Percentiles rank a stretch among this genome's conserved stretches.
These are phyloP conservation scores for Antitrichia curtipendula DNA, from an alignment of 225 moss, liverwort and hornwort genomes.

Conservation along the genomic window DNA sequence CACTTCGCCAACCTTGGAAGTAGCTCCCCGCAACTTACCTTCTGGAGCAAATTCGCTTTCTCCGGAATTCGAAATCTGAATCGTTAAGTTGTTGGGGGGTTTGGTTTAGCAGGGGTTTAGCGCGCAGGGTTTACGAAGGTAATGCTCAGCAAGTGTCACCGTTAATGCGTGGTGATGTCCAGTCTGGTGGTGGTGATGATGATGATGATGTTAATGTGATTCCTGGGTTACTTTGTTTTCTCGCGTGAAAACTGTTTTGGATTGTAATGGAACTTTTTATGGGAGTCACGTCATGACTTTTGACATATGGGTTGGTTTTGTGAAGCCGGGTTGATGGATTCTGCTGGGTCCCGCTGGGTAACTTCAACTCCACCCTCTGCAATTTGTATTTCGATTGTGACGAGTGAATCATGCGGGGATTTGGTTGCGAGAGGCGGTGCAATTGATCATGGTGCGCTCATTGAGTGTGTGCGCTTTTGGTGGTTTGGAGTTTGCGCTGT, in stretches of 20 bases:
- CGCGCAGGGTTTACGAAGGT: not conserved
- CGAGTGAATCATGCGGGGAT: not conserved
- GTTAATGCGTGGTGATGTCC: not conserved
- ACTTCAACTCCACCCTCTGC: not conserved
- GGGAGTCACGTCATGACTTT: not conserved
- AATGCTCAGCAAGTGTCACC: not conserved
- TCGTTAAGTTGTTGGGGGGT: not conserved
- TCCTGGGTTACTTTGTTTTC: not conserved
- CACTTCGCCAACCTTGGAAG: not conserved
- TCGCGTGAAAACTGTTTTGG: not conserved
- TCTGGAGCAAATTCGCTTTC: not conserved
- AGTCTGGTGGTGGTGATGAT: not conserved
- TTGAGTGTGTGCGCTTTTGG: not conserved
- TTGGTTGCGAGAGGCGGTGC: not conserved
- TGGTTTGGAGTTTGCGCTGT: not conserved
- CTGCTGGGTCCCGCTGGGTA: not conserved
- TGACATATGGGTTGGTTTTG: not conserved
- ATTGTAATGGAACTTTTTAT: not conserved
- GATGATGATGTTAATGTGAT: not conserved
- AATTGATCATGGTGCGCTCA: not conserved
- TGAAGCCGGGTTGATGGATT: not conserved
- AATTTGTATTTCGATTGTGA: not conserved
- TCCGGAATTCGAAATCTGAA: not conserved
- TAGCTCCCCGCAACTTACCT: not conserved
- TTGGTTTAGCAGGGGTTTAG: not conserved